Base-by-base conservation (phyloP, 2,329 filamentous ascomycete genomes). In the Penicillium sp. region DNA sequence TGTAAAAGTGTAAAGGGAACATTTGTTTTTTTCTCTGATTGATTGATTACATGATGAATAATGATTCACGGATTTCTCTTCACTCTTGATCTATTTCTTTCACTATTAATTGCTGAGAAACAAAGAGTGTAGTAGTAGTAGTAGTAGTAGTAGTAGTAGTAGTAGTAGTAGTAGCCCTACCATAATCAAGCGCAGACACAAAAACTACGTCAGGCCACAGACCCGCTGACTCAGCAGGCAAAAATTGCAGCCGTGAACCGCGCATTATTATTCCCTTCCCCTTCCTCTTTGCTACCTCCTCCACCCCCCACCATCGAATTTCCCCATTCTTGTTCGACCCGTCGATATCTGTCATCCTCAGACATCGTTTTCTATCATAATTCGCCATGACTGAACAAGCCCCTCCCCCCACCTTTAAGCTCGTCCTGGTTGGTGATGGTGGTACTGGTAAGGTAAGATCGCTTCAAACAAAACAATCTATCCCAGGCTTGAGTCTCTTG, bases 351-450 rank as follows among this genome's bases (percentile, higher is more conserved):
- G 43, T 56, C 54, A 58, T 43, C 54, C 51, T 44, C 36, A 56
- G 52, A 28, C 24, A 36, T 54, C 45, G 52, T 51, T 53, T 58
- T 56, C 52, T 61, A 61, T 54, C 11, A 16, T 43, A 18, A 57
- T 67, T 63, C 62, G 61, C 49, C 56, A 95, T 94, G 90, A 85
- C 89, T 79, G 77, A 81, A 66, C 76, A 76, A 61, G 65, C 66
- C 9, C 10, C 34, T 60, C 72, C 81, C 66, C 91, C 93, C 67
- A 96, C 91, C 78, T 99, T 99, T 89, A 99, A 99, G 91, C 91
- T 99, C 73, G 94, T 99, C 78, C 91, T 99, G 81, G 94, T 99
- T 74, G 94, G 94, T 78, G 94, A 99, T 77, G 94, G 94, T 81
- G 94, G 94, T 86, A 99, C 94, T 73, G 94, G 94, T 83, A 99